These are phyloP conservation scores for Kurtzmaniella quercitrusa DNA, from an alignment of 1,139 yeast genomes.

Conservation along the genomic window DNA sequence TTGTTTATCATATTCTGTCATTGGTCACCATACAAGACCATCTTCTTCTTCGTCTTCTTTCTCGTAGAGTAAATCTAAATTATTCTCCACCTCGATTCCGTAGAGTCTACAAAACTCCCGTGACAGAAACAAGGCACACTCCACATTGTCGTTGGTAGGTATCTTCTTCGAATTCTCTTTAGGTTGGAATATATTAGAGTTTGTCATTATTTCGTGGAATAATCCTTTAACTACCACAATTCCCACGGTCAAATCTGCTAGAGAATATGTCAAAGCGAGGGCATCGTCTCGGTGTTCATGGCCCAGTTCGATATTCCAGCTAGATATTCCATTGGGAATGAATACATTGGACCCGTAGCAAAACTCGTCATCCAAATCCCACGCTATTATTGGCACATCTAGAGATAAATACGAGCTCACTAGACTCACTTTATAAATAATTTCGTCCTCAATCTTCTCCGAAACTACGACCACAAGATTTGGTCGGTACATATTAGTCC, in stretches of 20 bases:
- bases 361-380: constrained; percentile 20
- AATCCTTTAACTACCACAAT: constrained; percentile 11
- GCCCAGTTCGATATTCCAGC: constrained; percentile 12
- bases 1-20: background rate
- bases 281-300: constrained; percentile 1
- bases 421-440: constrained; percentile 23
- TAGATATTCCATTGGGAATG: constrained; percentile 24
- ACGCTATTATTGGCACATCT: constrained; percentile 28
- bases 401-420: constrained; percentile 35
- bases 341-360: constrained; percentile 22
- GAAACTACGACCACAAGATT: constrained; percentile 19
- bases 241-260: constrained; percentile 12
- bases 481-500: constrained; percentile 21
- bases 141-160: constrained; percentile 24
- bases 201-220: constrained; percentile 7
- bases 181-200: background rate
- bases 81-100: constrained; percentile 13
- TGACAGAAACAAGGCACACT: constrained; percentile 18
- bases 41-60: constrained; percentile 1
- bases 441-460: constrained; percentile 14
- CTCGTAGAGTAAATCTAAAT: background rate
- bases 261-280: constrained; percentile 11
- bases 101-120: constrained; percentile 16
- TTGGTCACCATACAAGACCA: too few relatives aligned
- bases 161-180: constrained; percentile 11